phyloP scores from a whole-genome alignment of 768 basidiomycete species.

The Leucocoprinus leucothites region DNA sequence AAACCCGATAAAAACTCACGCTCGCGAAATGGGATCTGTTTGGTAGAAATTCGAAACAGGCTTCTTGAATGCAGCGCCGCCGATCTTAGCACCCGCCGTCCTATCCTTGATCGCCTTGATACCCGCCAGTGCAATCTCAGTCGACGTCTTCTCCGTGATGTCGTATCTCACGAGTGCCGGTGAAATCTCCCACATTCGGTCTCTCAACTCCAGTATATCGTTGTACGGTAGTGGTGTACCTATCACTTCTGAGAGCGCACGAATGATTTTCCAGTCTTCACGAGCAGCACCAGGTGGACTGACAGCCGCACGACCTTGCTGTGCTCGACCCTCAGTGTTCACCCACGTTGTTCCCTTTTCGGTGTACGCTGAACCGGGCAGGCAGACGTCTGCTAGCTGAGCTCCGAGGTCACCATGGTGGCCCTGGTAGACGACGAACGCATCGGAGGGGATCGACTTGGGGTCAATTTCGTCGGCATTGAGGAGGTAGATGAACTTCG shows the following conservation, averaged over 20 bases:
- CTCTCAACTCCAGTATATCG: constrained; percentile 76
- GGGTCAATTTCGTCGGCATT: constrained; percentile 95
- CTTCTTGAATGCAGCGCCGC: constrained; percentile 64
- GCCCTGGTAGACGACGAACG: constrained; percentile 98
- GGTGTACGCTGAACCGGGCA: constrained; percentile 92
- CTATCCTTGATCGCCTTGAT: constrained; percentile 52
- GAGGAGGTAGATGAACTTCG: constrained; percentile 96
- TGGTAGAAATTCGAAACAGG: constrained; percentile 94
- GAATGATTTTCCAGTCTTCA: constrained; percentile 97
- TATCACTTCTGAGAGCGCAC: constrained; percentile 88
- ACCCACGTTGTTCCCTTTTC: constrained; percentile 90
- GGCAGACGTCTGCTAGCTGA: constrained; percentile 93
- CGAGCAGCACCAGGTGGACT: constrained; percentile 91
- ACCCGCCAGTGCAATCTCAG: constrained; percentile 68
- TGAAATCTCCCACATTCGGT: constrained; percentile 96
- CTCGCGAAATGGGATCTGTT: constrained; percentile 92
- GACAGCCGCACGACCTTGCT: constrained; percentile 89
- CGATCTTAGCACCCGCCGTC: constrained; percentile 52
- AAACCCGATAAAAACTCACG: constrained; percentile 49
- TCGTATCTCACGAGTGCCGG: constrained; percentile 89
- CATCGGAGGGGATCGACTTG: constrained; percentile 80
- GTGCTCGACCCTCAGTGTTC: constrained; percentile 93
- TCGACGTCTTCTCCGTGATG: constrained; percentile 69
- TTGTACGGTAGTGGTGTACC: constrained; percentile 85
- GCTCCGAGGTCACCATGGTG: constrained; percentile 98